Conservation (phyloP, 768 basidiomycete species). For the Naganishia vaughanmartiniae region DNA sequence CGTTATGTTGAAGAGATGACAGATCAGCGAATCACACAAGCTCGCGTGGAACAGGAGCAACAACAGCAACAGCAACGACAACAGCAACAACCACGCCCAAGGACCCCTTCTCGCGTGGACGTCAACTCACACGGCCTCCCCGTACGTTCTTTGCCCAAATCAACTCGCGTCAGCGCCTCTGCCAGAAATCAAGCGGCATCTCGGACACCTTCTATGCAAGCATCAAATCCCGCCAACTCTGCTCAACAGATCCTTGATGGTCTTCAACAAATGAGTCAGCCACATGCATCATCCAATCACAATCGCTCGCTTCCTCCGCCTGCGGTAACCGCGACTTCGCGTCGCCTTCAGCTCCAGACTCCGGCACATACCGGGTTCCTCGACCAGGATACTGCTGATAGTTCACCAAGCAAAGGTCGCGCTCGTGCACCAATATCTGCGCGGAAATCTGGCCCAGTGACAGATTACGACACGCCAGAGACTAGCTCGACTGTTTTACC, state of each 20-base stretch:
- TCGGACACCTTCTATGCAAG: neutral
- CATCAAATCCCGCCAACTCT: neutral
- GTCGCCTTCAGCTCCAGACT: too few relatives aligned
- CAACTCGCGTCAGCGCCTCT: neutral
- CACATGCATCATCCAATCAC: neutral
- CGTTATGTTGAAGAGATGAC: constrained; percentile 17
- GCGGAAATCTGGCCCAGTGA: neutral
- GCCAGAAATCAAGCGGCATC: neutral
- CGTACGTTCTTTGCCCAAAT: neutral
- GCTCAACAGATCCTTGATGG: constrained; percentile 5
- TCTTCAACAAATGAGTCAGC: constrained; percentile 7
- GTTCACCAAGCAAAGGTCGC: constrained; percentile 16
- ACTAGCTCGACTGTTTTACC: neutral
- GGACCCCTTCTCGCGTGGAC: neutral
- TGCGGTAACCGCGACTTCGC: neutral
- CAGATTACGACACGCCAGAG: neutral
- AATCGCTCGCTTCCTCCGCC: neutral
- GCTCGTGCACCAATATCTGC: neutral
- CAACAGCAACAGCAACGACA: neutral
- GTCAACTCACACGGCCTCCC: constrained; percentile 12
- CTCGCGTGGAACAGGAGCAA: neutral
- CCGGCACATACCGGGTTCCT: neutral
- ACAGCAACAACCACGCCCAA: constrained; percentile 10
- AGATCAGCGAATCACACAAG: neutral
- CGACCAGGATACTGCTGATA: neutral